Conservation (phyloP, 2,329 filamentous ascomycete genomes). For the Fusarium sororula region DNA sequence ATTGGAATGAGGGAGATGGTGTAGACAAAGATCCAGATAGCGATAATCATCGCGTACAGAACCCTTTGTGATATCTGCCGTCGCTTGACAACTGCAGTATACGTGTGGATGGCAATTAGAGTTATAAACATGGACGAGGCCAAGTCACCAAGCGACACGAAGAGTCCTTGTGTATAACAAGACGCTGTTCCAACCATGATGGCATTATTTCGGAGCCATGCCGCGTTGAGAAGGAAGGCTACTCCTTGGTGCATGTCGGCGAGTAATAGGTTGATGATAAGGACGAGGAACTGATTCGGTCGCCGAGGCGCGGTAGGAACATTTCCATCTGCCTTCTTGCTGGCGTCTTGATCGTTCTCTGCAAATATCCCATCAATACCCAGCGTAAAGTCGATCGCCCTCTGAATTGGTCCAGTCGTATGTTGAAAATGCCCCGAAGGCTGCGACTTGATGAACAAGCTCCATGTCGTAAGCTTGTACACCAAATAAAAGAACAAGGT, state of each 20-base stretch:
- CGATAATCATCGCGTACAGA: constrained; percentile 59
- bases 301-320: constrained; percentile 42
- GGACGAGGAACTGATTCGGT: constrained; percentile 73
- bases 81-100: constrained; percentile 66
- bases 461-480: constrained; percentile 46
- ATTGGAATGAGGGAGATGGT: constrained; percentile 63
- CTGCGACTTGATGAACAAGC: constrained; percentile 34
- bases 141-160: constrained; percentile 73
- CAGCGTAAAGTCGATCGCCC: constrained; percentile 46
- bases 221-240: constrained; percentile 70
- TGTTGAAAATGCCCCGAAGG: constrained; percentile 6
- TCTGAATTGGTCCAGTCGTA: constrained; percentile 29
- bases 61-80: constrained; percentile 59
- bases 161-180: constrained; percentile 74
- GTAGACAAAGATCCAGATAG: constrained; percentile 68
- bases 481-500: constrained; percentile 45
- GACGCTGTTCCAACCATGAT: constrained; percentile 62
- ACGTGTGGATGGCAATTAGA: constrained; percentile 72
- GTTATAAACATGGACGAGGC: constrained; percentile 74
- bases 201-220: constrained; percentile 64
- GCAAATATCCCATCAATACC: constrained; percentile 50
- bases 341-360: constrained; percentile 3
- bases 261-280: constrained; percentile 75
- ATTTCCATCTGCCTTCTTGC: background rate
- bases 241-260: constrained; percentile 74